A percentile compares a stretch with the other conserved stretches of the same genome.
Evolutionary conservation across 1,284 basidiomycete genomes (phyloP).

Genomic region (Porogramme epimiltina): DNA sequence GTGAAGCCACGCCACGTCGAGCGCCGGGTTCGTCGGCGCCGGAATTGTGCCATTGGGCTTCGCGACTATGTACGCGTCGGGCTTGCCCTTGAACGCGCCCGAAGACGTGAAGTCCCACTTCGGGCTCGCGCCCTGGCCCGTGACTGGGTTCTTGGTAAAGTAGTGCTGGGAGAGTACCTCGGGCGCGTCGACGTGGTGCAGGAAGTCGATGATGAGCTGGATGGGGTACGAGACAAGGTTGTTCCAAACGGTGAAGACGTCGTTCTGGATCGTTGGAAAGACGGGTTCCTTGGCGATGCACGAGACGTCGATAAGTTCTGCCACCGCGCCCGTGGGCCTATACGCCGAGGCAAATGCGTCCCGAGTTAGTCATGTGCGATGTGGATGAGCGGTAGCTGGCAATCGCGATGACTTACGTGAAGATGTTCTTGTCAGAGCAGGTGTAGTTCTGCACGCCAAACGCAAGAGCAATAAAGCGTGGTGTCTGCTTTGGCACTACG

Average conservation of each 20-base stretch:
- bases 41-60: conserved; percentile 43
- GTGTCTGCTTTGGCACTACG: conserved; percentile 23
- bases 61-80: conserved; percentile 50
- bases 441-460: conserved; percentile 45
- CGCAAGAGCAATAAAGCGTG: conserved; percentile 45
- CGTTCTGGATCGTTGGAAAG: conserved; percentile 44
- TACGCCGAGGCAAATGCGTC: too few relatives aligned
- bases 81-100: conserved; percentile 40
- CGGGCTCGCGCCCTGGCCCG: conserved; percentile 47
- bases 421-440: conserved; percentile 36
- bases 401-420: conserved; percentile 31
- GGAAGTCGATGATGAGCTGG: conserved; percentile 38
- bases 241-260: conserved; percentile 42
- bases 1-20: conserved; percentile 62
- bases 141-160: conserved; percentile 48
- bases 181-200: conserved; percentile 30
- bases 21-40: conserved; percentile 43
- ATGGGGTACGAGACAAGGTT: conserved; percentile 32
- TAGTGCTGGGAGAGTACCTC: conserved; percentile 55
- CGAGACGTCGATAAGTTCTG: conserved; percentile 60
- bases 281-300: conserved; percentile 46
- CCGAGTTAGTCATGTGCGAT: not conserved
- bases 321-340: conserved; percentile 52
- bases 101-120: conserved; percentile 59
- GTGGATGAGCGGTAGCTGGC: not conserved